A percentile compares a stretch with the other conserved stretches of the same genome.
These are phyloP conservation scores for Omphalotus guepiniiformis DNA, from an alignment of 768 basidiomycete genomes.

Conservation along the genomic window DNA sequence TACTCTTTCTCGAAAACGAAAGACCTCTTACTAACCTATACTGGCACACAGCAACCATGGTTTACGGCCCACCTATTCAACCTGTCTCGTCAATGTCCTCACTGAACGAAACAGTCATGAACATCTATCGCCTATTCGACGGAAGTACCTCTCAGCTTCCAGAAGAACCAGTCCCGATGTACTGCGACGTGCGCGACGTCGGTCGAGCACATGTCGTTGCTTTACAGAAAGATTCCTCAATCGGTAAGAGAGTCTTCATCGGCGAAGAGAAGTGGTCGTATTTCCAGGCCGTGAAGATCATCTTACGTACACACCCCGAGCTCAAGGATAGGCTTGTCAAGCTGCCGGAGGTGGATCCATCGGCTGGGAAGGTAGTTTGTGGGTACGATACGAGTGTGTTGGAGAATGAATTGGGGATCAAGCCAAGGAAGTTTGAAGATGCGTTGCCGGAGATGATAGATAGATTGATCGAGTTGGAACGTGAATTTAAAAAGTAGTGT, in stretches of 20 bases:
- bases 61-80: conserved; percentile 8
- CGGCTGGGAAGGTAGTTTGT: background rate
- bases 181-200: conserved; percentile 11
- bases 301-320: conserved; percentile 1
- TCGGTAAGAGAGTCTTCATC: conserved; percentile 11
- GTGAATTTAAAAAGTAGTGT: too few species aligned
- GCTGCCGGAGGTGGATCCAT: conserved; percentile 4
- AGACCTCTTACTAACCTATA: background rate
- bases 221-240: conserved; percentile 5
- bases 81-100: background rate
- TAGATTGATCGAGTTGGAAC: too few species aligned
- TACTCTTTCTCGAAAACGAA: background rate
- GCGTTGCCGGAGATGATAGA: too few species aligned
- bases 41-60: background rate
- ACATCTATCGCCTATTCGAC: background rate
- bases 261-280: conserved; percentile 1
- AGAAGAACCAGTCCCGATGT: background rate
- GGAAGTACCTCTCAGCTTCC: background rate
- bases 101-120: conserved; percentile 2
- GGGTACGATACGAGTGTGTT: conserved; percentile 5
- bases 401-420: conserved; percentile 5
- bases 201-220: conserved; percentile 11
- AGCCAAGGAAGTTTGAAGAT: too few species aligned
- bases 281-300: conserved; percentile 3
- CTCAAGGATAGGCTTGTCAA: conserved; percentile 4